These are phyloP conservation scores for Sphagnum contortum DNA, from an alignment of 225 moss, liverwort and hornwort species.

Conservation along the genomic window DNA sequence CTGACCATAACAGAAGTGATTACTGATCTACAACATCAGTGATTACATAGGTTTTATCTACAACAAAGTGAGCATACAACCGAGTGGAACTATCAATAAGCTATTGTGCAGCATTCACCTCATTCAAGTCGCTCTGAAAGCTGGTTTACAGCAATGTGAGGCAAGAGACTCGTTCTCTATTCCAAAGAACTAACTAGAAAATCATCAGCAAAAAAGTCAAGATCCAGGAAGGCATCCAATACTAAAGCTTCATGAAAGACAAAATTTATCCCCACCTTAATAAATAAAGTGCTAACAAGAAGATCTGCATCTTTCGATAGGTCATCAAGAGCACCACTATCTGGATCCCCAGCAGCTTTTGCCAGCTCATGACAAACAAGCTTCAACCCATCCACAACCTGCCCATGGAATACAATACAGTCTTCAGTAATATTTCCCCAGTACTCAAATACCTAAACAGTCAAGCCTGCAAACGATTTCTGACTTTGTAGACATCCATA, in stretches of 20 bases:
- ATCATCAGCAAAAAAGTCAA: neutral
- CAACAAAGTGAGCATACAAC: too few relatives aligned
- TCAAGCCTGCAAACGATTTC: neutral
- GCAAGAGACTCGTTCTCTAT: too few relatives aligned
- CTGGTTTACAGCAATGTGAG: too few relatives aligned
- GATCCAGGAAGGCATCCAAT: neutral
- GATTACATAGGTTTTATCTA: too few relatives aligned
- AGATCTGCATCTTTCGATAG: slow-evolving; percentile 79
- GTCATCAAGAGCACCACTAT: slow-evolving; percentile 75
- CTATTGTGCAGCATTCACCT: too few relatives aligned
- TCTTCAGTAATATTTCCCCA: neutral
- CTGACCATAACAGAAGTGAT: too few relatives aligned
- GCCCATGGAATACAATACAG: slow-evolving; percentile 1
- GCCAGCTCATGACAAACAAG: slow-evolving; percentile 91
- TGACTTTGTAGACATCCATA: neutral
- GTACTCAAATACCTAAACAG: too few relatives aligned
- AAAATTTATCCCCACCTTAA: slow-evolving; percentile 31
- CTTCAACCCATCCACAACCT: slow-evolving; percentile 92
- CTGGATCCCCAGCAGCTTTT: slow-evolving; percentile 81
- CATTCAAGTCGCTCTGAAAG: too few relatives aligned
- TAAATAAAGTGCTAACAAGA: slow-evolving; percentile 80
- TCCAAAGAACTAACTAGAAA: neutral
- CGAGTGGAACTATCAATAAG: too few relatives aligned
- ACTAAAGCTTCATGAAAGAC: neutral
- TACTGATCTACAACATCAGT: too few relatives aligned